Base-by-base conservation (phyloP, 805 yeast genomes). In the Ogataea nitratoaversa region DNA sequence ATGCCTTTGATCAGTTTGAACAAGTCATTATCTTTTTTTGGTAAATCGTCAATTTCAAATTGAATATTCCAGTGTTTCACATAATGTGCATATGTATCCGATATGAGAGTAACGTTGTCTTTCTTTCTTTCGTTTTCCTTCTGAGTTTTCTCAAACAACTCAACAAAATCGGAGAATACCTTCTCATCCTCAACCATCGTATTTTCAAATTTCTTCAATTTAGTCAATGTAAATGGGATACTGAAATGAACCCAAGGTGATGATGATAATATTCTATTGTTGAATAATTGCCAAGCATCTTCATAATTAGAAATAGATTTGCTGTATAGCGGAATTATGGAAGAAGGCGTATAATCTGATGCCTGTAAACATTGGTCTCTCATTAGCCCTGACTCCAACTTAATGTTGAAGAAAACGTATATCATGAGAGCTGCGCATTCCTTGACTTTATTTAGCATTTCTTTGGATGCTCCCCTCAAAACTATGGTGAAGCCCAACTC, bases 201-300 rank as follows among this genome's bases (percentile, higher is more conserved):
- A 0, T 52, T 50, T 25, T 61, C 55, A 34, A 60, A 50, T 5
- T 32, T 39, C 18, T 48, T 48, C 36, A 47, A 46, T 37, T 42
- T 57, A 25, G 12, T 41, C 34, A 56, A 37, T 7, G 46, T 47
- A 41, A 38, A 44, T 13, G 99, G 99, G 3, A 78, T 63, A 0
- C 81, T 78, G 53, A 85, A 84, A 16, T 73, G 68, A 0, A 90
- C 90, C 38, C 89, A 77, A 0, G 99, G 97, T 2, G 98, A 90
- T 0, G 87, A 74, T 3, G 95, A 86, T 20, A 91, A 63, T 4
- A 79, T 65, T 44, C 87, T 65, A n/a, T 66, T 65, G 14, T 68
- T 57, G 37, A 80, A 46, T n/a, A 52, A 40, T 4, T 41, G 32
- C 35, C 49, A 44, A 23, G 60, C 60, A 19, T 62, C 66, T 7